These are phyloP conservation scores for Naganishia antarctica DNA, from an alignment of 768 basidiomycete species.

Conservation along the genomic window DNA sequence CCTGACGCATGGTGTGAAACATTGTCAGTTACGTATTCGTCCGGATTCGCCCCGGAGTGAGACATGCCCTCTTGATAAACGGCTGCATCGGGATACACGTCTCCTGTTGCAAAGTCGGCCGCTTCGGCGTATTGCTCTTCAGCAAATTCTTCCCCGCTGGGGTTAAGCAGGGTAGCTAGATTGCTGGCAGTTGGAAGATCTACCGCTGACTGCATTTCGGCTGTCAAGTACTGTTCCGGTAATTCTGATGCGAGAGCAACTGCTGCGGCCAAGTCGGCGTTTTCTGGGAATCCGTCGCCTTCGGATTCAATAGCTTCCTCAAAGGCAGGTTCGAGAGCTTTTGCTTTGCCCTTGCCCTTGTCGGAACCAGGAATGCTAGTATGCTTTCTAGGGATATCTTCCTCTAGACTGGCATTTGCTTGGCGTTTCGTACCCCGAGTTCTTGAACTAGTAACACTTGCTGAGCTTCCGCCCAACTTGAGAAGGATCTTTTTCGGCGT, in stretches of 20 bases:
- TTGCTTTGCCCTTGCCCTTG: slow-evolving; percentile 12
- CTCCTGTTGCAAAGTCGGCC: background rate
- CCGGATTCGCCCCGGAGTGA: slow-evolving; percentile 5
- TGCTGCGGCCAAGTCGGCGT: background rate
- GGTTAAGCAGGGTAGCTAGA: background rate
- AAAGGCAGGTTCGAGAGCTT: background rate
- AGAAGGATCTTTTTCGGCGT: slow-evolving; percentile 14
- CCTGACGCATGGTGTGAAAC: background rate
- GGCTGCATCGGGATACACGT: background rate
- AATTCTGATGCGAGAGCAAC: background rate
- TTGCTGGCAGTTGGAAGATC: background rate
- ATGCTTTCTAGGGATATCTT: background rate
- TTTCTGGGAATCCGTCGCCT: background rate
- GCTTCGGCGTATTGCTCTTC: slow-evolving; percentile 1
- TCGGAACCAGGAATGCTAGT: background rate
- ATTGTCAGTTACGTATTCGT: background rate
- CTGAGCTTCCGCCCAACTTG: background rate
- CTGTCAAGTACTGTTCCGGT: slow-evolving; percentile 10
- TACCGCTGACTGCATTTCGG: background rate
- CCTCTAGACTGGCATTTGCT: background rate
- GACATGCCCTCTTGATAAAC: background rate
- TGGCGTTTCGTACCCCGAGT: slow-evolving; percentile 2
- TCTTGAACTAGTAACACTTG: background rate
- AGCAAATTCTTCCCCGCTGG: slow-evolving; percentile 3
- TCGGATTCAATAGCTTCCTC: background rate